Evolutionary conservation across 2,329 filamentous ascomycete species (phyloP).

Genomic region (Diplodia mutila): DNA sequence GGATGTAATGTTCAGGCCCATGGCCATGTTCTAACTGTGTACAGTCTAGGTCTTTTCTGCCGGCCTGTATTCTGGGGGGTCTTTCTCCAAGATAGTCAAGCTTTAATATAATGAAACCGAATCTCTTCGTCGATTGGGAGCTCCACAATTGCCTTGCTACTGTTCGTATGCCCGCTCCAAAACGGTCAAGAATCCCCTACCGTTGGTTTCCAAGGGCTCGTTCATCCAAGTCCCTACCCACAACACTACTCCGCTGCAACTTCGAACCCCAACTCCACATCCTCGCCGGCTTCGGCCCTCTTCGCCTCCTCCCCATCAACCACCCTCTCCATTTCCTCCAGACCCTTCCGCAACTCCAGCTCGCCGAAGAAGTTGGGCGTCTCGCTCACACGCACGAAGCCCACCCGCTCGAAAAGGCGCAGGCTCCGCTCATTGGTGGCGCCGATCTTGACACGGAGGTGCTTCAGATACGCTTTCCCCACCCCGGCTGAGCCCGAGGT

Average conservation of each 20-base stretch:
- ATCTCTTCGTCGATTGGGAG: background rate
- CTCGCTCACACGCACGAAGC: conserved; percentile 57
- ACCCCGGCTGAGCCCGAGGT: background rate
- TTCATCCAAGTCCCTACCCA: too few species aligned
- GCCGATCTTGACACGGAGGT: conserved; percentile 66
- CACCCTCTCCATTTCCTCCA: too few species aligned
- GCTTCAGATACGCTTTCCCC: conserved; percentile 39
- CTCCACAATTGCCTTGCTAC: background rate
- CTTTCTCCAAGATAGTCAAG: background rate
- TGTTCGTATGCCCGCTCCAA: background rate
- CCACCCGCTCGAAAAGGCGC: conserved; percentile 62
- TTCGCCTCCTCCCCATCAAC: too few species aligned
- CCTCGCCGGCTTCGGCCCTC: background rate
- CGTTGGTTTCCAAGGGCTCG: too few species aligned
- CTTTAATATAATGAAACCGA: conserved; percentile 10
- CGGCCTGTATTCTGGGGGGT: background rate
- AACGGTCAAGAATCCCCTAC: too few species aligned
- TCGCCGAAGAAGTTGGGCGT: conserved; percentile 70
- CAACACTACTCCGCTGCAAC: background rate
- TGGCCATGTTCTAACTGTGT: conserved; percentile 1
- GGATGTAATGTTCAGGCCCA: background rate
- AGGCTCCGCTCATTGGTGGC: conserved; percentile 61
- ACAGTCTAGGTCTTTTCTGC: background rate
- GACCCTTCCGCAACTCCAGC: conserved; percentile 57
- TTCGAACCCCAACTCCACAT: background rate